Base-by-base conservation (phyloP, 768 basidiomycete species). In the Jaapia argillacea region DNA sequence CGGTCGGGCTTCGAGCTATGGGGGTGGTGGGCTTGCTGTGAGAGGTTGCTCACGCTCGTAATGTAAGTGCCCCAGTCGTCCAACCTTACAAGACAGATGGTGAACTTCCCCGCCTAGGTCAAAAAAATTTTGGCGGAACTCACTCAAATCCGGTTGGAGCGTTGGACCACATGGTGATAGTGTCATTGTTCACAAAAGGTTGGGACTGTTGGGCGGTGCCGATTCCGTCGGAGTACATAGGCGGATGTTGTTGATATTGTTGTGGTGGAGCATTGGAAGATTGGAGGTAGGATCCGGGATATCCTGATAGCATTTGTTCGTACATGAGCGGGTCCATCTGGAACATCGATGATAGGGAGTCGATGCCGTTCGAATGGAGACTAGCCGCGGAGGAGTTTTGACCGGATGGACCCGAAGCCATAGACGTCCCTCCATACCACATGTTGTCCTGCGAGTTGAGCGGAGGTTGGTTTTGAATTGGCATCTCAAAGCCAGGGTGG, bases 61-160 rank as follows among this genome's bases (percentile, higher is more conserved):
- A 53, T 51, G 43, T 56, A 56, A 42, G 55, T 51, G 10, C 53
- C 53, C 55, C 55, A 56, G 26, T 56, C 55, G 36, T 54, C 49
- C 55, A 52, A 54, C 38, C 54, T 56, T 4, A 31, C 42, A 21
- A 3, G 18, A 2, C 6, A 1, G n/a, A 20, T 49, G 41, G 50
- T 42, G 28, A 3, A 25, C 4, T 24, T 16, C 14, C 18, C 10
- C 18, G 23, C 10, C 36, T 18, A 28, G 39, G 21, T 22, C 20
- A n/a, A 13, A 25, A 27, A 16, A 4, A 36, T n/a, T 2, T 24
- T 6, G 36, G 21, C 27, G 36, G 4, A 2, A 65, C 77, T 51
- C 52, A 82, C 81, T 77, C 76, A 43, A 78, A 79, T 16, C 71
- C 69, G 10, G 68, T 67, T 12, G 78, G 77, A 20, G 77, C 75